Percentiles rank a stretch among this genome's conserved stretches.
Evolutionary conservation across 2,329 filamentous ascomycete genomes (phyloP).

Genomic region (Paecilomyces sp.): DNA sequence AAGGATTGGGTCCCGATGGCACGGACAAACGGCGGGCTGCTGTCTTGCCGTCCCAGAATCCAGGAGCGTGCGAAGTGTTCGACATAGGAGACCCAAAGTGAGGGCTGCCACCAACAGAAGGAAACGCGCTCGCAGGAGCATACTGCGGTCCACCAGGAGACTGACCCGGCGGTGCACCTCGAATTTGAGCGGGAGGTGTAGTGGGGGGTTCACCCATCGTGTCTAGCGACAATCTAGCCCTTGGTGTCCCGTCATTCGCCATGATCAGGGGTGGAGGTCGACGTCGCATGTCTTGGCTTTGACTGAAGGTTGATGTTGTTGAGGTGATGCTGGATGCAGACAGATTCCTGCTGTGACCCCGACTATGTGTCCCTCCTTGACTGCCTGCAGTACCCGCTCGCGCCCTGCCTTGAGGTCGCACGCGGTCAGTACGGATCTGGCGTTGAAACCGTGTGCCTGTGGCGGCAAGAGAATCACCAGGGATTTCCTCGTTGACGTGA

Average conservation of each 20-base stretch:
- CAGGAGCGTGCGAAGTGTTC: constrained; percentile 61
- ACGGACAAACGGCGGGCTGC: constrained; percentile 74
- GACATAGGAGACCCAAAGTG: constrained; percentile 72
- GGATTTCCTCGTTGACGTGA: constrained; percentile 95
- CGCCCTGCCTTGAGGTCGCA: constrained; percentile 66
- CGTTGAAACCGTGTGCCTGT: constrained; percentile 87
- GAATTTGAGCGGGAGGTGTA: constrained; percentile 57
- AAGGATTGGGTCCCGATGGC: constrained; percentile 67
- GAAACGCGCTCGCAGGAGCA: constrained; percentile 76
- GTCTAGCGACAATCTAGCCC: constrained; percentile 61
- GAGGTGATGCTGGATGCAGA: constrained; percentile 84
- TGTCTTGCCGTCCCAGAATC: constrained; percentile 64
- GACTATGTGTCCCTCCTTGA: constrained; percentile 58
- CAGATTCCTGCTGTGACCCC: constrained; percentile 77
- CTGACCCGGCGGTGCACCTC: constrained; percentile 56
- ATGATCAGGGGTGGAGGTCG: constrained; percentile 78
- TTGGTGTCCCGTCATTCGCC: constrained; percentile 57
- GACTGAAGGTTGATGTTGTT: constrained; percentile 60
- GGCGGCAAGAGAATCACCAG: constrained; percentile 84
- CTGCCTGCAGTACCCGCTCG: constrained; percentile 73
- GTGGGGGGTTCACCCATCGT: constrained; percentile 55
- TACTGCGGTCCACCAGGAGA: constrained; percentile 73
- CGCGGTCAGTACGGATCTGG: constrained; percentile 81
- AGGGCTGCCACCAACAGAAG: constrained; percentile 68
- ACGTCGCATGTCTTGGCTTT: constrained; percentile 57